phyloP scores from a whole-genome alignment of 192 early-diverging fungal genomes.

The Gryganskiella cystojenkinii region DNA sequence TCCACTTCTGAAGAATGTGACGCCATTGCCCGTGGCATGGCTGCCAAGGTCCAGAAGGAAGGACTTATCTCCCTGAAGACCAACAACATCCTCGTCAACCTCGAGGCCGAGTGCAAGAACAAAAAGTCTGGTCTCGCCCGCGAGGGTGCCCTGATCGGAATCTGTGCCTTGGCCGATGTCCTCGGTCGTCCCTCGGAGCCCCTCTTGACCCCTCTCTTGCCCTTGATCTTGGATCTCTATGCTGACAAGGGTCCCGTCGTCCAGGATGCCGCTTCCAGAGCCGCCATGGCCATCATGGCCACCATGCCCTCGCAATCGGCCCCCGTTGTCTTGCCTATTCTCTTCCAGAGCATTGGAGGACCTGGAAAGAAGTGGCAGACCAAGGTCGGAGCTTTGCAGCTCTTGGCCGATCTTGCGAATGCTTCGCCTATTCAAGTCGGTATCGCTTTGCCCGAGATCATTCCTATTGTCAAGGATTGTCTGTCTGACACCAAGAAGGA shows the following conservation, averaged over 20 bases:
- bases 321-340: constrained; percentile 36
- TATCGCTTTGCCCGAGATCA: constrained; percentile 65
- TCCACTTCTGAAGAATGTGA: constrained; percentile 59
- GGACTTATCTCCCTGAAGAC: constrained; percentile 63
- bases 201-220: constrained; percentile 68
- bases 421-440: constrained; percentile 62
- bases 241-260: constrained; percentile 63
- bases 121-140: constrained; percentile 75
- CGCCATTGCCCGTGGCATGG: constrained; percentile 65
- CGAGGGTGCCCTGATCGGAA: constrained; percentile 70
- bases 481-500: constrained; percentile 87
- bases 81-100: constrained; percentile 63
- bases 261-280: constrained; percentile 57
- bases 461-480: constrained; percentile 78
- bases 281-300: constrained; percentile 51
- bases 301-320: constrained; percentile 60
- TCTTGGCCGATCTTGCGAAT: constrained; percentile 57
- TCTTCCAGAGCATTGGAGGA: constrained; percentile 65
- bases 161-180: constrained; percentile 65
- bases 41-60: constrained; percentile 67
- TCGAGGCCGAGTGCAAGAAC: constrained; percentile 68
- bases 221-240: constrained; percentile 67
- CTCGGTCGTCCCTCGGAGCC: constrained; percentile 74
- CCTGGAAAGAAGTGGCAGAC: constrained; percentile 77
- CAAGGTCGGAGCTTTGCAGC: constrained; percentile 61